Conservation (phyloP, 1,284 basidiomycete species). For the Pseudozyma tsukubaensis region DNA sequence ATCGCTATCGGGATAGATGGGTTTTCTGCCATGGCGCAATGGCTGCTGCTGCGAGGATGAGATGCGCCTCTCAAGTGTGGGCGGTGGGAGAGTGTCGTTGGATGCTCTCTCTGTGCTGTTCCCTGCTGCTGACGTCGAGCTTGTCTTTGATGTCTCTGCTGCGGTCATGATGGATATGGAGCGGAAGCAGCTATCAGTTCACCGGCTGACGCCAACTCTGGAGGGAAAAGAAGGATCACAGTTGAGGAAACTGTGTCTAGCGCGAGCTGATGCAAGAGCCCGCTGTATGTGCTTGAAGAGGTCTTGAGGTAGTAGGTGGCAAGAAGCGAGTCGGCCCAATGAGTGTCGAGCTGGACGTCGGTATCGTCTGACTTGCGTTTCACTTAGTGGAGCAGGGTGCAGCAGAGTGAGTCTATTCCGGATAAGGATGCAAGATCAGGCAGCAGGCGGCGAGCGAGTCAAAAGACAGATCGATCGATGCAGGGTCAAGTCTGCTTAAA, state of each 20-base stretch:
- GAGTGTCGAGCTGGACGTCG: too few species aligned
- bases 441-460: neutral
- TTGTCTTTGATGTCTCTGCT: slow-evolving; percentile 11
- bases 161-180: slow-evolving; percentile 8
- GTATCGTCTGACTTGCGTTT: too few species aligned
- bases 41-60: slow-evolving; percentile 45
- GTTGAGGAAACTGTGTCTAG: too few species aligned
- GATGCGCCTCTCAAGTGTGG: slow-evolving; percentile 34
- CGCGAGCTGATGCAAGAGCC: too few species aligned
- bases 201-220: neutral
- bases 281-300: too few species aligned
- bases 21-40: slow-evolving; percentile 48
- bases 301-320: neutral
- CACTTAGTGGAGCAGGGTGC: neutral
- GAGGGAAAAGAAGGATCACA: neutral
- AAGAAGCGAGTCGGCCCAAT: slow-evolving; percentile 1
- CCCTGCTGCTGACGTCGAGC: slow-evolving; percentile 1
- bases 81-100: slow-evolving; percentile 15
- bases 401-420: neutral
- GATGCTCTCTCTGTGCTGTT: slow-evolving; percentile 11
- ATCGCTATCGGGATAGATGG: slow-evolving; percentile 54
- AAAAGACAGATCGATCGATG: neutral
- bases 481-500: too few species aligned
- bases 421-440: neutral
- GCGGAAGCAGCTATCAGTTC: neutral